A percentile compares a stretch with the other conserved stretches of the same genome.
These are phyloP conservation scores for Neurospora sp. DNA, from an alignment of 495 filamentous ascomycete species.

Conservation along the genomic window DNA sequence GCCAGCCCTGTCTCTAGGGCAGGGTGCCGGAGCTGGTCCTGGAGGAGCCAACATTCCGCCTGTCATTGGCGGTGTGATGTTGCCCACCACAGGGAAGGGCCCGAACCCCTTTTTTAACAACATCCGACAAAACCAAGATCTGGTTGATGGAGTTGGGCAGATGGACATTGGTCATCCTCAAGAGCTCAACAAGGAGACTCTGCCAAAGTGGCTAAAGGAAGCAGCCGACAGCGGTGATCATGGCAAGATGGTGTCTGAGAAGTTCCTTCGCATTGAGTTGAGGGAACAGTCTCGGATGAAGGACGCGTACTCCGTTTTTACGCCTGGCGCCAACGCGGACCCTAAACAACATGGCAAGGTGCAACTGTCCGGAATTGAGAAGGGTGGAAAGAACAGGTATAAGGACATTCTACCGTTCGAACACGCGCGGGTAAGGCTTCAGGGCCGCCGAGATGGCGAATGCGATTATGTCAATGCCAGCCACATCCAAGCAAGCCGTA, in stretches of 20 bases:
- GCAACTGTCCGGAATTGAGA: conserved; percentile 81
- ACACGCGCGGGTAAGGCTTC: conserved; percentile 76
- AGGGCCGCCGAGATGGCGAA: conserved; percentile 53
- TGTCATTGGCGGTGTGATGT: conserved; percentile 75
- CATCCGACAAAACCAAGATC: conserved; percentile 93
- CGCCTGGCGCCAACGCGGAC: conserved; percentile 21
- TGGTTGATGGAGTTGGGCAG: conserved; percentile 88
- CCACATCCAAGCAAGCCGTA: conserved; percentile 64
- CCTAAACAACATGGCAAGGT: conserved; percentile 14
- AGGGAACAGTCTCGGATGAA: conserved; percentile 85
- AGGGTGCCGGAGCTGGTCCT: conserved; percentile 24
- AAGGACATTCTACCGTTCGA: conserved; percentile 98
- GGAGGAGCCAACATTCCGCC: conserved; percentile 52
- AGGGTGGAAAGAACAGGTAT: conserved; percentile 90
- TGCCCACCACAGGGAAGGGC: conserved; percentile 57
- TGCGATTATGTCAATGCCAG: conserved; percentile 98
- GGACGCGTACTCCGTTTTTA: conserved; percentile 61
- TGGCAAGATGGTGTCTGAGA: conserved; percentile 71
- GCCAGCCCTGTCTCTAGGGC: conserved; percentile 25
- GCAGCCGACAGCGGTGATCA: conserved; percentile 56
- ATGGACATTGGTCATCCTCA: conserved; percentile 65
- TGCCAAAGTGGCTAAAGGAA: conserved; percentile 71
- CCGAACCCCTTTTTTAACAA: conserved; percentile 91
- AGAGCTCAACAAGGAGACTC: conserved; percentile 39
- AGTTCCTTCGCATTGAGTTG: conserved; percentile 75